Evolutionary conservation across 768 basidiomycete species (phyloP).

Genomic region (Pleurotus djamor): DNA sequence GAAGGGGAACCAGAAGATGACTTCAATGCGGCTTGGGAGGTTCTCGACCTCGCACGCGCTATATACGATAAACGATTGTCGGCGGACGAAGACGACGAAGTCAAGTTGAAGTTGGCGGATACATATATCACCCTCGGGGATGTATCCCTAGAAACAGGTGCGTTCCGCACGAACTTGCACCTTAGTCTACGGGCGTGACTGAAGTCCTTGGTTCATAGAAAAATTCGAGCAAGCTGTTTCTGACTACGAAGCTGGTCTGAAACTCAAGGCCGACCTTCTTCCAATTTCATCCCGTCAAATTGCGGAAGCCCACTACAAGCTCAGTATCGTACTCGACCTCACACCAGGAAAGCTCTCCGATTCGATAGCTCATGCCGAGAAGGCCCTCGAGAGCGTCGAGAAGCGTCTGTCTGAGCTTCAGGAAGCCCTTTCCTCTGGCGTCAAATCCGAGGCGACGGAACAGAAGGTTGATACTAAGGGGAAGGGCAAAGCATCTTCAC

Average conservation of each 20-base stretch:
- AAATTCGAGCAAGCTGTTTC: conserved; percentile 94
- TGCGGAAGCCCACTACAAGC: conserved; percentile 91
- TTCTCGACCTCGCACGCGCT: conserved; percentile 90
- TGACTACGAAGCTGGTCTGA: conserved; percentile 80
- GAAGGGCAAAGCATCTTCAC: conserved; percentile 69
- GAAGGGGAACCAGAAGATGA: conserved; percentile 92
- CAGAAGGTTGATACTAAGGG: conserved; percentile 48
- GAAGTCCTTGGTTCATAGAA: conserved; percentile 43
- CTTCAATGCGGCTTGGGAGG: conserved; percentile 97
- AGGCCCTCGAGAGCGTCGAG: conserved; percentile 77
- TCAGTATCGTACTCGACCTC: conserved; percentile 91
- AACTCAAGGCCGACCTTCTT: conserved; percentile 69
- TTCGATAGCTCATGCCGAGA: conserved; percentile 78
- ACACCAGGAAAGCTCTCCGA: conserved; percentile 82
- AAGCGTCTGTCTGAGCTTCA: conserved; percentile 62
- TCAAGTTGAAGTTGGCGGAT: conserved; percentile 84
- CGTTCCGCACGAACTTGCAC: conserved; percentile 15
- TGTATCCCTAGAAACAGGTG: conserved; percentile 96
- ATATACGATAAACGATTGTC: conserved; percentile 71
- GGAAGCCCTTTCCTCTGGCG: conserved; percentile 38
- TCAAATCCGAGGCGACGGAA: conserved; percentile 25
- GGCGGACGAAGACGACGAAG: conserved; percentile 52
- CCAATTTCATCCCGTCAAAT: conserved; percentile 91
- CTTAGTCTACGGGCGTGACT: conserved; percentile 5
- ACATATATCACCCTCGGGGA: conserved; percentile 91